Evolutionary conservation across 257 asterid species (phyloP).

Genomic region (Marsdenia floribunda): DNA sequence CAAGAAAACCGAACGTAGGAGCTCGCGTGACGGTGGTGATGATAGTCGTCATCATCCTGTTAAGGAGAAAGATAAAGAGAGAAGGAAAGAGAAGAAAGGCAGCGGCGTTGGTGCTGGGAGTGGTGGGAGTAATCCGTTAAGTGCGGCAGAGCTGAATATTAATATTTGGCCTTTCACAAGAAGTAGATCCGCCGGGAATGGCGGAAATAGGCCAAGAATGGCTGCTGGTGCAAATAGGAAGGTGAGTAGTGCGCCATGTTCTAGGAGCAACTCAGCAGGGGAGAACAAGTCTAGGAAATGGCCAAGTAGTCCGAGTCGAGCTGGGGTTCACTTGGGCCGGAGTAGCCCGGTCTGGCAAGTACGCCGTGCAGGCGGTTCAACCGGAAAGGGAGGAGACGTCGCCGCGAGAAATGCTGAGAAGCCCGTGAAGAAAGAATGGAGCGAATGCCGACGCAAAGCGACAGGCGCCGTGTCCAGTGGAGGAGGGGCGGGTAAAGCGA

Average conservation of each 20-base stretch:
- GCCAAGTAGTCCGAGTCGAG: constrained; percentile 71
- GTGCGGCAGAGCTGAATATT: constrained; percentile 76
- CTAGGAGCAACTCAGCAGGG: constrained; percentile 87
- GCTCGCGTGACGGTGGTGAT: constrained; percentile 5
- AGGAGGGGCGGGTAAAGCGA: constrained; percentile 28
- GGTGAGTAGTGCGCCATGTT: constrained; percentile 94
- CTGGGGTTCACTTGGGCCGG: constrained; percentile 77
- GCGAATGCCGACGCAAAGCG: constrained; percentile 41
- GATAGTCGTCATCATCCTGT: neutral
- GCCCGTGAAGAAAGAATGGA: constrained; percentile 25
- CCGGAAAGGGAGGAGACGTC: constrained; percentile 11
- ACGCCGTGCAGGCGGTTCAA: constrained; percentile 37
- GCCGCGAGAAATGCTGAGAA: constrained; percentile 29
- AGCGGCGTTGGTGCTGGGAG: constrained; percentile 16
- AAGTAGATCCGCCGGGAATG: constrained; percentile 93
- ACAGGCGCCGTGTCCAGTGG: constrained; percentile 19
- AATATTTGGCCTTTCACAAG: constrained; percentile 89
- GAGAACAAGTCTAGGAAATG: constrained; percentile 78
- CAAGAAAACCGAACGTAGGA: constrained; percentile 38
- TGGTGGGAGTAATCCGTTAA: constrained; percentile 20
- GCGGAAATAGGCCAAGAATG: constrained; percentile 58
- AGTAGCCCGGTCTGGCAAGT: constrained; percentile 86
- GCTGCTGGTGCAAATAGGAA: constrained; percentile 42
- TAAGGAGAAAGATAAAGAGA: constrained; percentile 34
- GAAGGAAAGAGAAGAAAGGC: constrained; percentile 46